Conservation (phyloP, 768 basidiomycete species). For the Crepidotus variabilis region DNA sequence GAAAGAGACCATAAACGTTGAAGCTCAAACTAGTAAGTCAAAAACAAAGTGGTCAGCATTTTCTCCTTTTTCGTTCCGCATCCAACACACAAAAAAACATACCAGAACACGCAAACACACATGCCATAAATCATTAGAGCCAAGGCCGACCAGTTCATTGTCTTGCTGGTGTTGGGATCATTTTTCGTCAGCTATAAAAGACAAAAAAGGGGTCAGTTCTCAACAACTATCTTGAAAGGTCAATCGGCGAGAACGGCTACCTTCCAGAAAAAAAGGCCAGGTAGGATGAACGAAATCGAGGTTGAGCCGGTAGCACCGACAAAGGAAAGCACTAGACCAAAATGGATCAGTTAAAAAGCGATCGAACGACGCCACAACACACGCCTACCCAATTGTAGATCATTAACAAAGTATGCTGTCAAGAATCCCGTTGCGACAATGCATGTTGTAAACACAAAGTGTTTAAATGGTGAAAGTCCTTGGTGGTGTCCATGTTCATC, state of each 20-base stretch:
- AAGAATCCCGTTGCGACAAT: conserved; percentile 65
- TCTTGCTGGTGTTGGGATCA: conserved; percentile 49
- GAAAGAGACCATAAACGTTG: conserved; percentile 67
- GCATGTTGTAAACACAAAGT: conserved; percentile 60
- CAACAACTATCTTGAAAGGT: conserved; percentile 1
- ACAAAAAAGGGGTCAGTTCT: conserved; percentile 3
- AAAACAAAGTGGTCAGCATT: not conserved
- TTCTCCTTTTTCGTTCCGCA: conserved; percentile 6
- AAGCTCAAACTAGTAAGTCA: conserved; percentile 56
- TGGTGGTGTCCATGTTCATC: conserved; percentile 53
- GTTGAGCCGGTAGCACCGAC: conserved; percentile 97
- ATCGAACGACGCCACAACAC: conserved; percentile 2
- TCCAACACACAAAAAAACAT: conserved; percentile 23
- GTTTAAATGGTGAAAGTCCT: conserved; percentile 69
- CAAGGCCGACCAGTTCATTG: conserved; percentile 55
- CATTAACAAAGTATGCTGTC: conserved; percentile 75
- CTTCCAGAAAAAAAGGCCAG: conserved; percentile 93
- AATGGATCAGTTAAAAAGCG: conserved; percentile 2
- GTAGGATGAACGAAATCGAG: conserved; percentile 94
- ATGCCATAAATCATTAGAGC: conserved; percentile 72
- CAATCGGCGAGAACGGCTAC: conserved; percentile 31
- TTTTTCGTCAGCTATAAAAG: conserved; percentile 59
- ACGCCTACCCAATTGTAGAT: conserved; percentile 68
- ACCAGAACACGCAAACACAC: conserved; percentile 87
- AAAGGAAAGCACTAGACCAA: conserved; percentile 76